These are phyloP conservation scores for Tympanopsis confertula DNA, from an alignment of 2,329 filamentous ascomycete genomes.

Conservation along the genomic window DNA sequence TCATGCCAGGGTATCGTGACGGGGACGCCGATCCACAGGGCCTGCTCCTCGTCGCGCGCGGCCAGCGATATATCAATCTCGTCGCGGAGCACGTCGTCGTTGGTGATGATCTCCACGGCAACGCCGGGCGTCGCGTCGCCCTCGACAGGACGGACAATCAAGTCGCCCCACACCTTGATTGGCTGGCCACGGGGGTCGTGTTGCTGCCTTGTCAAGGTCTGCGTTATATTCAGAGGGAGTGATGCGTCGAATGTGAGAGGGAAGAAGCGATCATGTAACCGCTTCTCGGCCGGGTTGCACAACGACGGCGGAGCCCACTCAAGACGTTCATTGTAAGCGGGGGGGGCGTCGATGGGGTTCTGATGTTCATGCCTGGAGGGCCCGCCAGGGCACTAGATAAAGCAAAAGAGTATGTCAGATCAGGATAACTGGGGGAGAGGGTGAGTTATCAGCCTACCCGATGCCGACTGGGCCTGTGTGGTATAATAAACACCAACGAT, in stretches of 20 bases:
- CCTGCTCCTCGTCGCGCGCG: conserved; percentile 13
- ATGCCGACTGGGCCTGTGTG: no score
- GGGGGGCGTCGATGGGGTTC: background rate
- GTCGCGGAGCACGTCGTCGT: conserved; percentile 26
- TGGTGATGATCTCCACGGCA: conserved; percentile 31
- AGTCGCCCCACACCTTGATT: conserved; percentile 29
- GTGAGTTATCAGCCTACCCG: no score
- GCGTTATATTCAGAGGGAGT: conserved; percentile 24
- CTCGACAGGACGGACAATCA: conserved; percentile 26
- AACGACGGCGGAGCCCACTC: background rate
- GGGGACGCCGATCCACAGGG: conserved; percentile 26
- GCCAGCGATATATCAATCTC: conserved; percentile 6
- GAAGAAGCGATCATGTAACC: conserved; percentile 15
- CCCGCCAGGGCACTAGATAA: no score
- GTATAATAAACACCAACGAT: no score
- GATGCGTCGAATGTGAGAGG: conserved; percentile 19
- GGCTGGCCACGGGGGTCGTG: conserved; percentile 9
- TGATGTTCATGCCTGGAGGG: no score
- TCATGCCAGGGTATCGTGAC: conserved; percentile 14
- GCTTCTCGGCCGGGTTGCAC: background rate
- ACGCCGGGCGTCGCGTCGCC: conserved; percentile 21
- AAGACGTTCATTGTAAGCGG: background rate
- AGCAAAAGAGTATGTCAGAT: no score
- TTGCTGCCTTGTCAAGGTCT: conserved; percentile 17
- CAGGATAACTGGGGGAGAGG: no score